These are phyloP conservation scores for Zygoascus bituminiphila DNA, from an alignment of 805 yeast genomes.

Conservation along the genomic window DNA sequence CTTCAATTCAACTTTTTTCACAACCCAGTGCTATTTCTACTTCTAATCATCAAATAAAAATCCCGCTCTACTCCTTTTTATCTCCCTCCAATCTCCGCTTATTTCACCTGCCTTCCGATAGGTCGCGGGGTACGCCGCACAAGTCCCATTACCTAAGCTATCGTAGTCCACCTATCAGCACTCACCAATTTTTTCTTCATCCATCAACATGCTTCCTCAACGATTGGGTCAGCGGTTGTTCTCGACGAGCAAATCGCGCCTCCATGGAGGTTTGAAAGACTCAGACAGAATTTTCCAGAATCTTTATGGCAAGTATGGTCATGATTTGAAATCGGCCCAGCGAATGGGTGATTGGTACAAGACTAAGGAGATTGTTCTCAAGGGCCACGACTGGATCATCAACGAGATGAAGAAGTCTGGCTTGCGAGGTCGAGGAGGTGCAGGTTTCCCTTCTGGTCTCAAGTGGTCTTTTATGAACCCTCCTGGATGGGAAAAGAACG, in stretches of 20 bases:
- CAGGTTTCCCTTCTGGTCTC: constrained; percentile 86
- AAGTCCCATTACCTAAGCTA: too few relatives aligned
- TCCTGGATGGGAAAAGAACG: constrained; percentile 88
- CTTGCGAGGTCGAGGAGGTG: constrained; percentile 87
- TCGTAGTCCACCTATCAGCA: background rate
- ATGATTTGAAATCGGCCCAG: constrained; percentile 63
- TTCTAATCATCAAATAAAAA: too few relatives aligned
- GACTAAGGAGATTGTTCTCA: constrained; percentile 73
- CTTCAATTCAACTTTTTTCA: too few relatives aligned
- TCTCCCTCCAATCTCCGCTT: too few relatives aligned
- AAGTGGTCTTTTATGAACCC: constrained; percentile 95
- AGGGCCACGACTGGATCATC: constrained; percentile 86
- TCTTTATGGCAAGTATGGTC: constrained; percentile 66
- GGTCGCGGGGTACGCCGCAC: too few relatives aligned
- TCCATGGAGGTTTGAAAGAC: constrained; percentile 68
- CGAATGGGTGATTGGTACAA: constrained; percentile 89
- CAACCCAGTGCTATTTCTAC: too few relatives aligned
- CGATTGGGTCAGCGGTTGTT: constrained; percentile 5
- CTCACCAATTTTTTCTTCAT: background rate
- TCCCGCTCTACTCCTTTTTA: too few relatives aligned
- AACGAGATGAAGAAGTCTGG: constrained; percentile 81
- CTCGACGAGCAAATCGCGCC: constrained; percentile 3
- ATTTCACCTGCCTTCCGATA: too few relatives aligned
- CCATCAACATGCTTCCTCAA: background rate
- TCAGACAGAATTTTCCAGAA: constrained; percentile 84